Base-by-base conservation (phyloP, 768 basidiomycete species). In the Tulasnella calospora region DNA sequence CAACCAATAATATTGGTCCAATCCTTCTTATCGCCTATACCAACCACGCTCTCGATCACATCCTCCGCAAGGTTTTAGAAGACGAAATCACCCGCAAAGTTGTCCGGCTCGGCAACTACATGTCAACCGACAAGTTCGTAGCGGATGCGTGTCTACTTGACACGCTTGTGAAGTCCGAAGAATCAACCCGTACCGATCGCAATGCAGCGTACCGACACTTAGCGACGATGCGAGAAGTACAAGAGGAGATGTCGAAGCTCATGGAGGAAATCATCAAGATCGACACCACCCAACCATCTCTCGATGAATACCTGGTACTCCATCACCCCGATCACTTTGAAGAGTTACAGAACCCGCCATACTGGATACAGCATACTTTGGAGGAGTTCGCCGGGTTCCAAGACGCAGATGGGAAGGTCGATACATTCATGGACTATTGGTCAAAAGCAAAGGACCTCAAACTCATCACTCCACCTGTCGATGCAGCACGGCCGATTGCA, bases 1-100 rank as follows among this genome's bases (percentile, higher is more conserved):
- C 91, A 7, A 83, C 84, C 0, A 90, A 88, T 81, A 79, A 86
- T 15, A 83, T 90, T 73, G 83, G 85, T 1, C 91, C 89, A 0
- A 89, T 92, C 82, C 82, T 87, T 3, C 84, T 90, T 81, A 87
- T 90, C 36, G 88, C 92, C 0, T 93, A 90, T 83, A 94, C 93
- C 0, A 94, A 94, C 80, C 93, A 94, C 67, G 93, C 93, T 0
- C 86, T 94, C 3, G 92, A 94, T 78, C 91, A 93, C 80, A 87
- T 94, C 84, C 84, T 94, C 1, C 85, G 84, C 5, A 89, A 89
- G 0, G 88, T 93, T 3, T 86, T 94, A 0, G 91, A 94, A 80
- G 88, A 88, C 0, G 82, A 83, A 0, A 92, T 94, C 80, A 93
- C 92, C 0, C 83, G 84, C 0, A 88, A 89, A 46, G 85, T 94